These are phyloP conservation scores for Sicyos edulis DNA, from an alignment of 306 rosid species.

Conservation along the genomic window DNA sequence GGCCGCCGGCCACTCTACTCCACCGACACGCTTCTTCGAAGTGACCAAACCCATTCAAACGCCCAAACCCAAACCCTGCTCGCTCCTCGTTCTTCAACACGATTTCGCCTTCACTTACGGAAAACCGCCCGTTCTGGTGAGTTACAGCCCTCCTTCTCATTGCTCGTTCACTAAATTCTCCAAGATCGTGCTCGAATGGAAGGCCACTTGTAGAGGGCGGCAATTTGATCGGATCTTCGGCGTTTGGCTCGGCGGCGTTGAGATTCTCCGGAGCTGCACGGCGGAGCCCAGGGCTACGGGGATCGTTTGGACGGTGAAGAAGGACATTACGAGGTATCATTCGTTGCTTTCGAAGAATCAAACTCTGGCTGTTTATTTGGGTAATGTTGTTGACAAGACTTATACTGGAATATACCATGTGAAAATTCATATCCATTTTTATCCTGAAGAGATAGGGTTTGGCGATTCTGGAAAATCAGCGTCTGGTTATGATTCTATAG, in stretches of 20 bases:
- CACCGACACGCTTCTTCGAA: constrained; percentile 58
- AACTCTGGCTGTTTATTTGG: constrained; percentile 69
- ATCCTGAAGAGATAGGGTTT: constrained; percentile 33
- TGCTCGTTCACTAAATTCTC: constrained; percentile 43
- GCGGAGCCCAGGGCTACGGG: constrained; percentile 77
- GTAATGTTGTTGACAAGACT: constrained; percentile 50
- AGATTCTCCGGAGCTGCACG: constrained; percentile 82
- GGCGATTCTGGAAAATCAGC: constrained; percentile 16
- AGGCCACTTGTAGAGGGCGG: constrained; percentile 63
- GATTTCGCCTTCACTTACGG: constrained; percentile 73
- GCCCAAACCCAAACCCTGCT: constrained; percentile 60
- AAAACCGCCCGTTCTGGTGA: constrained; percentile 51
- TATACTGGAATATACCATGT: constrained; percentile 88
- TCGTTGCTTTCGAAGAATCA: constrained; percentile 49
- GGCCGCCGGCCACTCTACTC: constrained; percentile 23
- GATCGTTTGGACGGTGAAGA: constrained; percentile 71
- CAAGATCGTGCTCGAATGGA: constrained; percentile 71
- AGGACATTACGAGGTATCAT: constrained; percentile 79
- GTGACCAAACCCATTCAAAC: constrained; percentile 66
- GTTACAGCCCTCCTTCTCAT: constrained; percentile 58
- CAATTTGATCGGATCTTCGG: constrained; percentile 90
- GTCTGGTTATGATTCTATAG: constrained; percentile 36
- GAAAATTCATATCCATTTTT: constrained; percentile 48
- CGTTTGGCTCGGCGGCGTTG: constrained; percentile 85
- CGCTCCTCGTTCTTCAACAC: constrained; percentile 49